phyloP scores from a whole-genome alignment of 2,329 filamentous ascomycete genomes.

The Ceratocystiopsis minuta region DNA sequence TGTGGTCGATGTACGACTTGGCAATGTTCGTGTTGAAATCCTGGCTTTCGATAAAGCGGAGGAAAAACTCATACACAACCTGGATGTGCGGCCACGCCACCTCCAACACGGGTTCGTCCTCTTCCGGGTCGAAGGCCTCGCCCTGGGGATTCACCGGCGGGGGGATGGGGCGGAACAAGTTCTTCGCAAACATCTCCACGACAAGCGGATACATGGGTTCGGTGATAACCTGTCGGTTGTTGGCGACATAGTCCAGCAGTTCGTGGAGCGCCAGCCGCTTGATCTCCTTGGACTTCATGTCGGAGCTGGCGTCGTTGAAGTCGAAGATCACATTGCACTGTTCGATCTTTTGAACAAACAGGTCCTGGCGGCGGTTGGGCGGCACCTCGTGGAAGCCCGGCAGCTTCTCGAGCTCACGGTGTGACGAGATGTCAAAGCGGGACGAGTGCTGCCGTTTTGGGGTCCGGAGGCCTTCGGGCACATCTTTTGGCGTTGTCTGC shows the following conservation, averaged over 20 bases:
- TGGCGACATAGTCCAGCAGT: slow-evolving; percentile 91
- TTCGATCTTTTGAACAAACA: slow-evolving; percentile 99
- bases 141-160: slow-evolving; percentile 95
- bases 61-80: slow-evolving; percentile 98
- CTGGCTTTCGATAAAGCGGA: slow-evolving; percentile 96
- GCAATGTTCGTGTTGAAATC: slow-evolving; percentile 99
- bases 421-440: slow-evolving; percentile 91
- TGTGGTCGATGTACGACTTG: slow-evolving; percentile 96
- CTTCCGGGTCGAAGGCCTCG: slow-evolving; percentile 94
- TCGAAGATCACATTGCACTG: slow-evolving; percentile 99
- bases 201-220: slow-evolving; percentile 98
- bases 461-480: slow-evolving; percentile 84
- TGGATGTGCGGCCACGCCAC: slow-evolving; percentile 99
- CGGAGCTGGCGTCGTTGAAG: slow-evolving; percentile 93
- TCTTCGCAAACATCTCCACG: slow-evolving; percentile 98
- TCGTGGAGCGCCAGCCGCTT: slow-evolving; percentile 92
- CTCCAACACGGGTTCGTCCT: slow-evolving; percentile 93
- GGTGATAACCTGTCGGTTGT: slow-evolving; percentile 95
- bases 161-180: slow-evolving; percentile 89
- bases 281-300: slow-evolving; percentile 99
- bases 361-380: slow-evolving; percentile 80
- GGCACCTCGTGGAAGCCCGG: slow-evolving; percentile 96
- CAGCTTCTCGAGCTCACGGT: slow-evolving; percentile 90
- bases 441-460: slow-evolving; percentile 85
- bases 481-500: slow-evolving; percentile 86